phyloP scores from a whole-genome alignment of 2,329 filamentous ascomycete genomes.

The Aureobasidium zeae region DNA sequence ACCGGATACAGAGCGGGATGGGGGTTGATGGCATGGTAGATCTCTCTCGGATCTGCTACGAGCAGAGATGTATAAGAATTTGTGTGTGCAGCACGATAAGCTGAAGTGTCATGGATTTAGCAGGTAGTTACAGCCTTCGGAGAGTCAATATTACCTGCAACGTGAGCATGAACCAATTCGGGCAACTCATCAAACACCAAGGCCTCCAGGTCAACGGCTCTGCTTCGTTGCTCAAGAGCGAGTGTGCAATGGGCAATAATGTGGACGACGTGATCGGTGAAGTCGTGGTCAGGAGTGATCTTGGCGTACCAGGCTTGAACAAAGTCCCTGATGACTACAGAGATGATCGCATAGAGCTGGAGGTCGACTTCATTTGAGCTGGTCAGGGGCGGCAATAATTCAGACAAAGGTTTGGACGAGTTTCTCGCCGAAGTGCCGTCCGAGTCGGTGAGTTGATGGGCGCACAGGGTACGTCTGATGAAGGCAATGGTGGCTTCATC shows the following conservation, averaged over 20 bases:
- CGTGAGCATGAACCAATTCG: constrained; percentile 67
- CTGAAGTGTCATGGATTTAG: too few species aligned
- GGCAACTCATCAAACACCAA: constrained; percentile 82
- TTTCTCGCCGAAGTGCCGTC: constrained; percentile 46
- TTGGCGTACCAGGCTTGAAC: constrained; percentile 88
- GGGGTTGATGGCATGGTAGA: constrained; percentile 78
- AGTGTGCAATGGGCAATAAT: constrained; percentile 88
- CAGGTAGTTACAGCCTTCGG: too few species aligned
- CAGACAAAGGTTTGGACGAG: constrained; percentile 61
- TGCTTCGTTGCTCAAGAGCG: constrained; percentile 74
- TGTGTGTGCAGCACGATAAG: constrained; percentile 60
- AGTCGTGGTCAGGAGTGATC: constrained; percentile 82
- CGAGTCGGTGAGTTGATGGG: constrained; percentile 46
- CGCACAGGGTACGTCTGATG: constrained; percentile 74
- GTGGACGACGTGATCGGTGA: constrained; percentile 79
- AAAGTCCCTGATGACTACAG: constrained; percentile 81
- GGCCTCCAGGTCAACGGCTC: constrained; percentile 72
- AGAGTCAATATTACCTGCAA: constrained; percentile 56
- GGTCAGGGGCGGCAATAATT: constrained; percentile 79
- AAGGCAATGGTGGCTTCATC: constrained; percentile 72
- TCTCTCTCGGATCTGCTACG: constrained; percentile 51
- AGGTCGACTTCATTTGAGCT: constrained; percentile 90
- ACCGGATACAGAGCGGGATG: constrained; percentile 73
- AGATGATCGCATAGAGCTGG: constrained; percentile 85
- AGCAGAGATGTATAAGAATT: constrained; percentile 51